A percentile compares a stretch with the other conserved stretches of the same genome.
These are phyloP conservation scores for Oryza australiensis DNA, from an alignment of 176 grass and related monocot species.

Conservation along the genomic window DNA sequence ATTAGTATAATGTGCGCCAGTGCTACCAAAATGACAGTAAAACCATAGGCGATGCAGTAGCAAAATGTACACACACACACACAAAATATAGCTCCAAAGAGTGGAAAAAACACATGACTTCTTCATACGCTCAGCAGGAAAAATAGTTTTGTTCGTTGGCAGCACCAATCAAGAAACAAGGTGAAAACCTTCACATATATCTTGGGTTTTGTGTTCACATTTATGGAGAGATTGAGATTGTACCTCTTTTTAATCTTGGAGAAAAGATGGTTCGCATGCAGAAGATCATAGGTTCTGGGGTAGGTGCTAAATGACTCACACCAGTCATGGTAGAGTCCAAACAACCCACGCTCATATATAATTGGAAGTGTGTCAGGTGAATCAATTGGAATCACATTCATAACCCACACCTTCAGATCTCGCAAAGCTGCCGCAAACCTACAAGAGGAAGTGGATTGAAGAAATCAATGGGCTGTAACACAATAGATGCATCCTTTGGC, in stretches of 20 bases:
- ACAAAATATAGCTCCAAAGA: background rate
- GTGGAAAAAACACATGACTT: background rate
- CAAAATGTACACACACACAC: background rate
- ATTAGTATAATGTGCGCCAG: background rate
- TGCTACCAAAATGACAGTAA: background rate
- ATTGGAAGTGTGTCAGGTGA: slow-evolving; percentile 78
- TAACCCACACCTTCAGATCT: slow-evolving; percentile 81
- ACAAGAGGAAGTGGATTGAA: slow-evolving; percentile 8
- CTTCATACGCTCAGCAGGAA: background rate
- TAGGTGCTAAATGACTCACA: slow-evolving; percentile 93
- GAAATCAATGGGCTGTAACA: background rate
- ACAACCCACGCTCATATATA: slow-evolving; percentile 78
- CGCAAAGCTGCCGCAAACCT: slow-evolving; percentile 84
- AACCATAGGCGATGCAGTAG: background rate
- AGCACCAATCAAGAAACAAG: background rate
- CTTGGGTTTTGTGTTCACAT: background rate
- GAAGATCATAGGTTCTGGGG: slow-evolving; percentile 80
- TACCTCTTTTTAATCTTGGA: slow-evolving; percentile 82
- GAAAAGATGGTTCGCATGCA: slow-evolving; percentile 80
- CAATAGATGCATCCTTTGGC: background rate
- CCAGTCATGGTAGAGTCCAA: slow-evolving; percentile 86
- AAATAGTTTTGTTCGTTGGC: background rate
- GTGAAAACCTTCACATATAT: background rate
- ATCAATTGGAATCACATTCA: slow-evolving; percentile 76
- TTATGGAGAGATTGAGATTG: background rate